These are phyloP conservation scores for Kwoniella dejecticola DNA, from an alignment of 768 basidiomycete species.

Conservation along the genomic window DNA sequence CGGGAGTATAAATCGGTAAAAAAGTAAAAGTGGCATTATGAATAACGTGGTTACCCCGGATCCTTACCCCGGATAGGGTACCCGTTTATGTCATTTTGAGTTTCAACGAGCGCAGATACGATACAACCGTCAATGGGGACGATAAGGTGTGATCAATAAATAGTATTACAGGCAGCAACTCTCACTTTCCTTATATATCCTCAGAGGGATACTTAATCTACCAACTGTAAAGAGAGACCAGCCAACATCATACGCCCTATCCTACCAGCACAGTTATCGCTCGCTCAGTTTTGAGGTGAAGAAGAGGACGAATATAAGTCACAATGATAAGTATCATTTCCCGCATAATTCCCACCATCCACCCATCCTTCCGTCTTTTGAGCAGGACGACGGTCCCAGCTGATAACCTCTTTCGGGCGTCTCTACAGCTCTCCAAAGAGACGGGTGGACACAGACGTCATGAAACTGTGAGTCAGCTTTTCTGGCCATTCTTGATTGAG, in stretches of 20 bases:
- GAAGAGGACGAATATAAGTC: slow-evolving; percentile 3
- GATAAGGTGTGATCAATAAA: slow-evolving; percentile 2
- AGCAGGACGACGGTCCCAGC: not conserved
- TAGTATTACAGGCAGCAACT: too few relatives aligned
- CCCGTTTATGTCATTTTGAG: not conserved
- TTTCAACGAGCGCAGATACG: too few relatives aligned
- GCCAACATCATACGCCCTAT: too few relatives aligned
- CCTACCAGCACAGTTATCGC: too few relatives aligned
- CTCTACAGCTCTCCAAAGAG: slow-evolving; percentile 79
- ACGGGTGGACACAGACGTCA: slow-evolving; percentile 97
- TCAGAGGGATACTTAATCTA: too few relatives aligned
- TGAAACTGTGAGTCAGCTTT: slow-evolving; percentile 78
- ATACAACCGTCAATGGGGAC: not conserved
- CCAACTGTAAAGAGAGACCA: too few relatives aligned
- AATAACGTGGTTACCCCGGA: not conserved
- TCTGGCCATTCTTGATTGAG: too few relatives aligned
- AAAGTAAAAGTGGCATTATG: slow-evolving; percentile 5
- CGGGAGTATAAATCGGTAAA: slow-evolving; percentile 12
- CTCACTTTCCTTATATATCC: too few relatives aligned
- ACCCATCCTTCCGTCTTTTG: not conserved
- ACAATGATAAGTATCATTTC: slow-evolving; percentile 44
- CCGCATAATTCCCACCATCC: not conserved
- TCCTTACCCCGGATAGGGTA: not conserved
- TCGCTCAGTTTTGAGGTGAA: too few relatives aligned
- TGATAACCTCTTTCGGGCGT: slow-evolving; percentile 19